Conservation (phyloP, 345 rosid species). For the Orychophragmus violaceus region DNA sequence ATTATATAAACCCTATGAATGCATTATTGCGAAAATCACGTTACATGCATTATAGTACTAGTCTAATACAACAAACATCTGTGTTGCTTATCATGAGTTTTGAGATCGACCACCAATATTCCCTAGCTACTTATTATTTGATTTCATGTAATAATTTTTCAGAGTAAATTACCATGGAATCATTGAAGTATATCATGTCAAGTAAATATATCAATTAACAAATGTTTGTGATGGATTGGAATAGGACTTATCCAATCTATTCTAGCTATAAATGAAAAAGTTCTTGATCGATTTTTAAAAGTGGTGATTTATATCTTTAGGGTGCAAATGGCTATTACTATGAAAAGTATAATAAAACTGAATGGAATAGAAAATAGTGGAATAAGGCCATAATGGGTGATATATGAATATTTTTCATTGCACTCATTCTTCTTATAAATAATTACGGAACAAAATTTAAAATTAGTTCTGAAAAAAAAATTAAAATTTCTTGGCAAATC, state of each 20-base stretch:
- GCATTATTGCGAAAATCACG: constrained; percentile 20
- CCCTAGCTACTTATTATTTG: not conserved
- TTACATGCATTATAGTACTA: constrained; percentile 13
- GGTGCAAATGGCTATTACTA: too few species aligned
- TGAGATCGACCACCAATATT: not conserved
- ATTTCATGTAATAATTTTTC: not conserved
- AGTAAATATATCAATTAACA: not conserved
- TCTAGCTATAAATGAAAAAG: not conserved
- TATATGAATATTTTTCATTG: too few species aligned
- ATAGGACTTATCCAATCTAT: not conserved
- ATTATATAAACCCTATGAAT: not conserved
- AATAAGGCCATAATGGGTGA: too few species aligned
- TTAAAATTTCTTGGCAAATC: too few species aligned
- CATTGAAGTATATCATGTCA: not conserved
- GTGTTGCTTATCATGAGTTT: not conserved
- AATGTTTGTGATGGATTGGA: not conserved
- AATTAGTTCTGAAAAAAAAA: too few species aligned
- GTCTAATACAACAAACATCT: constrained; percentile 1
- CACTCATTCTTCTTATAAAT: too few species aligned
- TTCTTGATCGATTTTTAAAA: not conserved
- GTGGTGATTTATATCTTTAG: not conserved
- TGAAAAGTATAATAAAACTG: too few species aligned
- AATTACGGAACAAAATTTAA: too few species aligned
- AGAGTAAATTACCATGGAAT: not conserved
- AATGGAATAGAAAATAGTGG: too few species aligned